phyloP scores from a whole-genome alignment of 768 basidiomycete species.

The Tylopilus sp. region DNA sequence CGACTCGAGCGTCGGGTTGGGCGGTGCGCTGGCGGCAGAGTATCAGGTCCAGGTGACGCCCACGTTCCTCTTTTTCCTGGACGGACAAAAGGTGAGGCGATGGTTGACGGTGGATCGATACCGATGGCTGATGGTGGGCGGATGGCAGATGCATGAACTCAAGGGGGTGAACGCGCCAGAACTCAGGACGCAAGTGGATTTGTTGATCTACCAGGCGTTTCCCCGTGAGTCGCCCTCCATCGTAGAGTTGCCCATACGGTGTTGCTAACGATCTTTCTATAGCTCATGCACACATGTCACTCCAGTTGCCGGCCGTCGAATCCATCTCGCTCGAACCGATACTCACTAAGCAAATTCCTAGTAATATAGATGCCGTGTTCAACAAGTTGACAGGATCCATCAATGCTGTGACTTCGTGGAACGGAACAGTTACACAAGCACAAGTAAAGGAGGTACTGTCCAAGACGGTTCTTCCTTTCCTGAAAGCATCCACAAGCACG shows the following conservation, averaged over 20 bases:
- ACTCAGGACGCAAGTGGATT: slow-evolving; percentile 67
- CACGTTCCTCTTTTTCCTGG: slow-evolving; percentile 84
- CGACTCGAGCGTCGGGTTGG: slow-evolving; percentile 71
- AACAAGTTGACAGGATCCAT: slow-evolving; percentile 63
- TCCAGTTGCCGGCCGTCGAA: slow-evolving; percentile 58
- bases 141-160: slow-evolving; percentile 57
- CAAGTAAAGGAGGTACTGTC: slow-evolving; percentile 52
- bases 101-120: not conserved
- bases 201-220: slow-evolving; percentile 72
- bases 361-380: slow-evolving; percentile 59
- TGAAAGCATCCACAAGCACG: slow-evolving; percentile 50
- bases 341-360: slow-evolving; percentile 69
- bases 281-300: slow-evolving; percentile 75
- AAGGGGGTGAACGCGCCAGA: slow-evolving; percentile 71
- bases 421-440: slow-evolving; percentile 25
- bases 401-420: slow-evolving; percentile 41
- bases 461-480: slow-evolving; percentile 53
- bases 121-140: not conserved
- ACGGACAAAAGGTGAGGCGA: slow-evolving; percentile 62
- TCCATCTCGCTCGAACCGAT: slow-evolving; percentile 71
- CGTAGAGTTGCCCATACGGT: not conserved
- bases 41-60: slow-evolving; percentile 77
- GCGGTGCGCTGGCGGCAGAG: slow-evolving; percentile 53
- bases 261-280: not conserved
- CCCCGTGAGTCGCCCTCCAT: slow-evolving; percentile 57